phyloP scores from a whole-genome alignment of 2,329 filamentous ascomycete species.

The Pezizomycotina sp. region DNA sequence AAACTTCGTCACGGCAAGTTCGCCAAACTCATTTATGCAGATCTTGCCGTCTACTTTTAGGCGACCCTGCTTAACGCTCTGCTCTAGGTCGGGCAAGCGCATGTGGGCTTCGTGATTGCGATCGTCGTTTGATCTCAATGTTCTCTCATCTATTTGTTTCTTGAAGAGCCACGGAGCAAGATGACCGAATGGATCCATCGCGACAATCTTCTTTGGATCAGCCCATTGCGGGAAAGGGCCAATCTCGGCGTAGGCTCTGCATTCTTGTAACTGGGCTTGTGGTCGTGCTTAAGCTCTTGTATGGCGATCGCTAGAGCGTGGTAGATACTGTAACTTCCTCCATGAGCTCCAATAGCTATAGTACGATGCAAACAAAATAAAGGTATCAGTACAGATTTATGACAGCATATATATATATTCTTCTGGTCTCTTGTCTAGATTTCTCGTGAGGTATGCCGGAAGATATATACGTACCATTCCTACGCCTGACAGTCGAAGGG shows the following conservation, averaged over 20 bases:
- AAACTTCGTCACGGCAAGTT: conserved; percentile 87
- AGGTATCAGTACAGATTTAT: no score
- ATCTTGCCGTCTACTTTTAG: conserved; percentile 72
- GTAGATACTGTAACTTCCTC: conserved; percentile 91
- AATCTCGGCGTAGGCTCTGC: conserved; percentile 80
- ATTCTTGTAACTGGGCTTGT: conserved; percentile 63
- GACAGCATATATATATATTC: conserved; percentile 15
- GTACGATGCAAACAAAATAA: conserved; percentile 3
- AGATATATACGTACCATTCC: conserved; percentile 47
- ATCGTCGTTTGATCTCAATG: no score
- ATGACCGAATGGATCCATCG: conserved; percentile 92
- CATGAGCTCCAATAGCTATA: conserved; percentile 51
- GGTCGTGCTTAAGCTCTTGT: conserved; percentile 68
- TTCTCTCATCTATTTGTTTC: conserved; percentile 70
- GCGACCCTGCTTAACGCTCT: conserved; percentile 65
- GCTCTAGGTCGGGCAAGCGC: conserved; percentile 87
- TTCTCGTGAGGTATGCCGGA: no score
- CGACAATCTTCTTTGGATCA: conserved; percentile 83
- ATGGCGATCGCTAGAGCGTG: conserved; percentile 84
- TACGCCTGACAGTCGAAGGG: conserved; percentile 56
- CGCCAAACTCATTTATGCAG: conserved; percentile 67
- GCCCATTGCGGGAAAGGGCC: conserved; percentile 82
- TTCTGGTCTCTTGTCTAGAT: conserved; percentile 5
- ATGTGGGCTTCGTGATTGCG: conserved; percentile 91
- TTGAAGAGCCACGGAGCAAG: conserved; percentile 68